phyloP scores from a whole-genome alignment of 148 eudicot species.

The Mesembryanthemum crystallinum region DNA sequence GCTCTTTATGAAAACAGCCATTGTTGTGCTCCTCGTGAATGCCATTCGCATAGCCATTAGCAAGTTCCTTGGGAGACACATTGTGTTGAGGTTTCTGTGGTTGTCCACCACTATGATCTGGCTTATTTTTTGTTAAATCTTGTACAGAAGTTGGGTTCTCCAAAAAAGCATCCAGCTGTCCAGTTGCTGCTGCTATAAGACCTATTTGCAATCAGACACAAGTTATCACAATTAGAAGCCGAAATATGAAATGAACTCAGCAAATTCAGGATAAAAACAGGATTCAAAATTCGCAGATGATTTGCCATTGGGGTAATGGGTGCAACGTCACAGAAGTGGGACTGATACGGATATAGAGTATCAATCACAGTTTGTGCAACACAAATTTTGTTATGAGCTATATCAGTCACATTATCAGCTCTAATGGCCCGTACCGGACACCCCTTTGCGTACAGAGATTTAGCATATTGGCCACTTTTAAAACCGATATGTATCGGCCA shows the following conservation, averaged over 20 bases:
- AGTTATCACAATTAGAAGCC: neutral
- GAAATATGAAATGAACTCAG: neutral
- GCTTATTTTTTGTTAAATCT: conserved; percentile 18
- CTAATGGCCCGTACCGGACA: too few relatives aligned
- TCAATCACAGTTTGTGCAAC: too few relatives aligned
- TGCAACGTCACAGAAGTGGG: too few relatives aligned
- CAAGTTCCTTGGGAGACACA: conserved; percentile 26
- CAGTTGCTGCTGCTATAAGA: conserved; percentile 63
- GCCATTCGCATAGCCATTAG: conserved; percentile 23
- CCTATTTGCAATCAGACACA: neutral
- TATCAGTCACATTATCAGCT: too few relatives aligned
- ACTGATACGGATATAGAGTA: too few relatives aligned
- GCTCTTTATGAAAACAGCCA: conserved; percentile 19
- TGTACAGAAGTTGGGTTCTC: conserved; percentile 25
- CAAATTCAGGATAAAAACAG: too few relatives aligned
- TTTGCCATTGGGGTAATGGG: too few relatives aligned
- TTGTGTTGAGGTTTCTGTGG: conserved; percentile 32
- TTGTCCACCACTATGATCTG: conserved; percentile 39
- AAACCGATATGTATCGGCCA: too few relatives aligned
- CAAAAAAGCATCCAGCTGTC: conserved; percentile 59
- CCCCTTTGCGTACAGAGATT: too few relatives aligned
- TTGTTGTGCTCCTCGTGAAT: conserved; percentile 17
- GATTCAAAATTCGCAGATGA: too few relatives aligned
- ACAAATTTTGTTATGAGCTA: too few relatives aligned
- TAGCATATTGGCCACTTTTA: too few relatives aligned